A percentile compares a stretch with the other conserved stretches of the same genome.
Evolutionary conservation across 1,139 yeast genomes (phyloP).

Genomic region (Diutina sp.): DNA sequence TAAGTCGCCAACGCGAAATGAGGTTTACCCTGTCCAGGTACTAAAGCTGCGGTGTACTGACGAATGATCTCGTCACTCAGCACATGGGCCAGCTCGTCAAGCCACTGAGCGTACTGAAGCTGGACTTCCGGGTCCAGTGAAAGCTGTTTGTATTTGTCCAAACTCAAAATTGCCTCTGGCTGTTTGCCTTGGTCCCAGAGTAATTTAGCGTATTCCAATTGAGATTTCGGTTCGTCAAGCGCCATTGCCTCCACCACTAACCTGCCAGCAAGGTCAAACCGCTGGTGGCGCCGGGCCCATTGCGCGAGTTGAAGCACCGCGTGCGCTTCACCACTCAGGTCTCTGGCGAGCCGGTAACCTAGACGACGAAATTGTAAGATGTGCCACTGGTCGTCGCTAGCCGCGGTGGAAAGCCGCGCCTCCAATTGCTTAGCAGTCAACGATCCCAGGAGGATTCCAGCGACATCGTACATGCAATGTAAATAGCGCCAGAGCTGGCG

Average conservation of each 20-base stretch:
- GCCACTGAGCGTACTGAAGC: constrained; percentile 77
- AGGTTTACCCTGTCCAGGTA: constrained; percentile 47
- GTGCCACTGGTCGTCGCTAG: not conserved
- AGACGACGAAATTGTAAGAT: not conserved
- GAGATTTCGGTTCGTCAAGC: constrained; percentile 38
- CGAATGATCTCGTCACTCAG: constrained; percentile 61
- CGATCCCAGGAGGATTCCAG: not conserved
- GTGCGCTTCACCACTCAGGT: constrained; percentile 5
- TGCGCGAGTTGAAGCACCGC: constrained; percentile 51
- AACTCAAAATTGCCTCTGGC: constrained; percentile 66
- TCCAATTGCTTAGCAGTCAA: not conserved
- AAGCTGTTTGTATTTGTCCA: constrained; percentile 17
- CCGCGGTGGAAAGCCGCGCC: not conserved
- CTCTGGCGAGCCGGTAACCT: not conserved
- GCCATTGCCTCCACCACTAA: constrained; percentile 59
- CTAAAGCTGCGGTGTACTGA: constrained; percentile 52
- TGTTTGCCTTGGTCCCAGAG: constrained; percentile 89
- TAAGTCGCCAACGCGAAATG: constrained; percentile 74
- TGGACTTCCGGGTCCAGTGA: constrained; percentile 14
- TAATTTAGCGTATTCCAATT: constrained; percentile 70
- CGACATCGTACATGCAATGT: not conserved
- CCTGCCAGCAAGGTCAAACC: constrained; percentile 64
- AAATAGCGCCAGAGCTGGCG: not conserved
- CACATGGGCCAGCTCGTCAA: constrained; percentile 77
- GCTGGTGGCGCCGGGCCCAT: constrained; percentile 54